Evolutionary conservation across 2,329 filamentous ascomycete genomes (phyloP).

Genomic region (Talaromyces sp.): DNA sequence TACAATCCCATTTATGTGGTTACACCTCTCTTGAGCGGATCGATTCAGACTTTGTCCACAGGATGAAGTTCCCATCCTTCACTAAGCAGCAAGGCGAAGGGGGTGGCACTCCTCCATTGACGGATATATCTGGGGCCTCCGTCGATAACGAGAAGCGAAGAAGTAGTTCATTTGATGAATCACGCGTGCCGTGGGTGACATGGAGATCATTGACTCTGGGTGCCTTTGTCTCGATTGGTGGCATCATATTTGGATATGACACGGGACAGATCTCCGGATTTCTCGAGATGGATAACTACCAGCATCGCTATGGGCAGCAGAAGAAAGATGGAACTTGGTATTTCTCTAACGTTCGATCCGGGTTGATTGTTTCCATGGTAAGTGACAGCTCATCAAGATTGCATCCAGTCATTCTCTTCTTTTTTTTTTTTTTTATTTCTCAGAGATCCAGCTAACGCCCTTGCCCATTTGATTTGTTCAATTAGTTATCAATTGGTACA

Average conservation of each 20-base stretch:
- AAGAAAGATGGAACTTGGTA: constrained; percentile 33
- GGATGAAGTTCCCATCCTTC: constrained; percentile 18
- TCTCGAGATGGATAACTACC: constrained; percentile 46
- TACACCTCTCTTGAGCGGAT: background rate
- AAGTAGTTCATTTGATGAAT: constrained; percentile 27
- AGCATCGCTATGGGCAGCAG: constrained; percentile 41
- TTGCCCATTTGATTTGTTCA: background rate
- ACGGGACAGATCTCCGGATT: constrained; percentile 51
- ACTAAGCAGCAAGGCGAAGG: constrained; percentile 6
- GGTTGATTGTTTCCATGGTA: constrained; percentile 44
- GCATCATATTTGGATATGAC: constrained; percentile 49
- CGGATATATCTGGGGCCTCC: constrained; percentile 11
- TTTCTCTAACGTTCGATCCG: constrained; percentile 47
- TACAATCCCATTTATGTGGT: background rate
- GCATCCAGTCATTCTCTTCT: background rate
- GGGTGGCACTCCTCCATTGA: constrained; percentile 12
- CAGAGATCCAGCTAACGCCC: no score
- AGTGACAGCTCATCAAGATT: background rate
- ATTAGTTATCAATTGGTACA: constrained; percentile 46
- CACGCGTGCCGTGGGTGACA: constrained; percentile 38
- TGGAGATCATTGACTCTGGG: constrained; percentile 43
- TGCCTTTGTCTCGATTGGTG: constrained; percentile 50
- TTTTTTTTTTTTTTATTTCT: background rate
- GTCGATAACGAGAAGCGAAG: constrained; percentile 19
- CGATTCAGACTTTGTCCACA: background rate